Evolutionary conservation across 2,329 filamentous ascomycete species (phyloP), one percentile per base, ranked within the genome.

Genomic region (Diplocarpon rosae): DNA sequence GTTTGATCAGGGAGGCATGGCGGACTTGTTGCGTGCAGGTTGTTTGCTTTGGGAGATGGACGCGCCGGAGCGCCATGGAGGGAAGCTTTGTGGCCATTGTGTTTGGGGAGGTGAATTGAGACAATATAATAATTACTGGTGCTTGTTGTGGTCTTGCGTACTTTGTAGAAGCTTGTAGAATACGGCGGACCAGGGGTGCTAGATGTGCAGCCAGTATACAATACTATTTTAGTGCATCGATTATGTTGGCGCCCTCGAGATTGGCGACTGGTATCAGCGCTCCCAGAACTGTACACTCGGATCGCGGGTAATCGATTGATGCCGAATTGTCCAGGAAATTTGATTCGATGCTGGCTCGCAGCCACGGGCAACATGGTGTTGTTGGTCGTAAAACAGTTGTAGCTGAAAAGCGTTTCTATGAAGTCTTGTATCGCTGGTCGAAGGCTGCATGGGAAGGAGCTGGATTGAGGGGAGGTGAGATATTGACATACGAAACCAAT

Each of bases 1-100:
- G 86, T 50, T 75, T 76, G 61, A 96, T 77, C 52, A 95, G 83
- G 17, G 85, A 88, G 42, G 92, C 92, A 62, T 87, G 78, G 49
- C 88, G 82, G 37, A 54, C 44, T 53, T 24, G 37, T 16, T 32
- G 49, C 13, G 39, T 24, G 14, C 20, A 34, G 14, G 20, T 35
- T 24, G 28, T 50, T 75, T 75, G 61, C 96, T 77, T 51, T 95
- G 83, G 20, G 85, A 88, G 2, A 52, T 32, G n/a, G 2, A 52
- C 34, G 12, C 58, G 51, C 15, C 47, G 42, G 13, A 58, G 45
- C 34, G 54, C 51, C 15, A 30, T 49, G 17, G 39, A 29, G 37
- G 46, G 34, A 3, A 37, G 30, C 32, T 47, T 52, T 13, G 28
- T 35, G 13, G 45, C 28, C 41, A 48, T 44, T 38, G 46, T 45